These are phyloP conservation scores for Globisporangium apiculatum DNA, from an alignment of 352 stramenopile genomes.

Conservation along the genomic window DNA sequence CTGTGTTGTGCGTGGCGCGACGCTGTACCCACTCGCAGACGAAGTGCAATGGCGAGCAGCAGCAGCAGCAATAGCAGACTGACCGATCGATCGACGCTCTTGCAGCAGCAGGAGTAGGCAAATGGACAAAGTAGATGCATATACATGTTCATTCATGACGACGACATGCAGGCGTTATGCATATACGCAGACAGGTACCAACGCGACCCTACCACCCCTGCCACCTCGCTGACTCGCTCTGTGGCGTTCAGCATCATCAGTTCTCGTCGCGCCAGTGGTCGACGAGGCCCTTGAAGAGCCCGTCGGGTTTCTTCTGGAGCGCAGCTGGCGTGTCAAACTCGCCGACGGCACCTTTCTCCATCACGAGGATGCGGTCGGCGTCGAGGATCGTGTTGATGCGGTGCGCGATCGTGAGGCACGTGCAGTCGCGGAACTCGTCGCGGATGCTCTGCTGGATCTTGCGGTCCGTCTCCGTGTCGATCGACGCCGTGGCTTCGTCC, in stretches of 20 bases:
- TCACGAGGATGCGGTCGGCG: constrained; percentile 92
- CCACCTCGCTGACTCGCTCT: not conserved
- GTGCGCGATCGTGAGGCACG: constrained; percentile 95
- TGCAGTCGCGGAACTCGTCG: constrained; percentile 90
- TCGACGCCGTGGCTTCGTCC: constrained; percentile 96
- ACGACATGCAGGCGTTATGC: not conserved
- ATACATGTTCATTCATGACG: too few relatives aligned
- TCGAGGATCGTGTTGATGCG: constrained; percentile 97
- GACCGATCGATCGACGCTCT: too few relatives aligned
- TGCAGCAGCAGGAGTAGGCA: too few relatives aligned
- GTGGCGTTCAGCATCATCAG: not conserved
- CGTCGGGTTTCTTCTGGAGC: constrained; percentile 57
- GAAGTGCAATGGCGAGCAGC: constrained; percentile 1
- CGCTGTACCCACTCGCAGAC: constrained; percentile 3
- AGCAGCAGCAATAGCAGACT: not conserved
- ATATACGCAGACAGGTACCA: not conserved
- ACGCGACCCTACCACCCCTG: too few relatives aligned
- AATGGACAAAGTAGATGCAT: too few relatives aligned
- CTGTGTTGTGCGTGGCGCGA: not conserved
- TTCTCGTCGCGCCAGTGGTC: constrained; percentile 63
- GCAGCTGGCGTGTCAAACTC: constrained; percentile 92
- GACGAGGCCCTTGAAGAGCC: constrained; percentile 69
- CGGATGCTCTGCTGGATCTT: constrained; percentile 90
- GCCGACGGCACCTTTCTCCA: constrained; percentile 89
- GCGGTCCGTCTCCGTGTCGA: constrained; percentile 85